Conservation (phyloP, 2,329 filamentous ascomycete species). For the Diatrype stigma region DNA sequence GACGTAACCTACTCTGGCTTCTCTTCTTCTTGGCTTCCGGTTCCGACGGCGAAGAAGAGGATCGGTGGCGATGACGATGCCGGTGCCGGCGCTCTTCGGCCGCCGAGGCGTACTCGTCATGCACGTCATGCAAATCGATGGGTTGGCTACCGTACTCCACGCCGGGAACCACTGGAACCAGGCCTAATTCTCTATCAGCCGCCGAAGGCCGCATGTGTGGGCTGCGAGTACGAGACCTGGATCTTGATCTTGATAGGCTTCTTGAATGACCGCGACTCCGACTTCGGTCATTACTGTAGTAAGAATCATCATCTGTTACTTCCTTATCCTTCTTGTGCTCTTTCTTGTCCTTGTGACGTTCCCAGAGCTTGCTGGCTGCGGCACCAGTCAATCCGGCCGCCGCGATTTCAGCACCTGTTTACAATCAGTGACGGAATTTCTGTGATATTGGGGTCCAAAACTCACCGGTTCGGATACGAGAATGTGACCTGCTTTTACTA, state of each 20-base stretch:
- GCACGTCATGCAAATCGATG: constrained; percentile 31
- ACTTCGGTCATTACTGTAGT: constrained; percentile 23
- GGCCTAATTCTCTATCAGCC: constrained; percentile 64
- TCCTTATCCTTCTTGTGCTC: constrained; percentile 37
- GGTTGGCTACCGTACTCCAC: constrained; percentile 62
- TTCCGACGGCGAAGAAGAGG: constrained; percentile 28
- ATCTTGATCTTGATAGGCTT: constrained; percentile 24
- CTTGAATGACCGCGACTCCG: constrained; percentile 46
- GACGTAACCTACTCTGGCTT: constrained; percentile 50
- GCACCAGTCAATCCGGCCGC: constrained; percentile 58
- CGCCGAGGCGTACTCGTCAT: constrained; percentile 43
- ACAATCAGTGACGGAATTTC: constrained; percentile 7
- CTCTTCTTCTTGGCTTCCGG: constrained; percentile 40
- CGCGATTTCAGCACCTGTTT: constrained; percentile 49
- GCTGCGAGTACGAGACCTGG: constrained; percentile 33
- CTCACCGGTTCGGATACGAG: constrained; percentile 39
- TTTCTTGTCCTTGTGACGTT: constrained; percentile 58
- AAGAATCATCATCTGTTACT: constrained; percentile 30
- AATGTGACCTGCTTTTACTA: constrained; percentile 32
- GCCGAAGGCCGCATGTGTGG: constrained; percentile 44
- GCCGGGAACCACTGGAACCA: constrained; percentile 35
- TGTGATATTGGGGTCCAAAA: background rate
- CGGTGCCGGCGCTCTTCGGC: constrained; percentile 39
- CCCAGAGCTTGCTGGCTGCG: constrained; percentile 57
- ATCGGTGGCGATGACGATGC: constrained; percentile 34